Evolutionary conservation across 257 asterid genomes (phyloP).

Genomic region (Plantago elongata): DNA sequence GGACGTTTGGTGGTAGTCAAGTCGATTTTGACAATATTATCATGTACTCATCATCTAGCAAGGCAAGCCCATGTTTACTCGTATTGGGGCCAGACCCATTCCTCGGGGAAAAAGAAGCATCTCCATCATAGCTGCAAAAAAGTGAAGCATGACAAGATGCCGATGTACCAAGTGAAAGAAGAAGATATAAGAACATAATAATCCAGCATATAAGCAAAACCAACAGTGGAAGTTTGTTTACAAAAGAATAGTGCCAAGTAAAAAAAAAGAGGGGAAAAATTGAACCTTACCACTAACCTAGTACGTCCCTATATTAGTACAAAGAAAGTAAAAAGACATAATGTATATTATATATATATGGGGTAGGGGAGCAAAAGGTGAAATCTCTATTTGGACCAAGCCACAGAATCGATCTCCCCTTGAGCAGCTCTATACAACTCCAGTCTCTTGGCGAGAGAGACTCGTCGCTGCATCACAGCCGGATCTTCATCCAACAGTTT

Average conservation of each 20-base stretch:
- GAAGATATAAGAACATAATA: background rate
- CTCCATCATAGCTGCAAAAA: too few species aligned
- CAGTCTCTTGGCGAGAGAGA: slow-evolving; percentile 76
- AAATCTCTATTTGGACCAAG: slow-evolving; percentile 72
- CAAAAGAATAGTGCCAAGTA: background rate
- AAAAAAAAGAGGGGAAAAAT: background rate
- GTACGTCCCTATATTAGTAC: too few species aligned
- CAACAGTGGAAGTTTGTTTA: background rate
- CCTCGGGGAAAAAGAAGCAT: too few species aligned
- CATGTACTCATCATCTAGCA: too few species aligned
- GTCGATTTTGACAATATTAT: too few species aligned
- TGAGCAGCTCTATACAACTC: slow-evolving; percentile 96
- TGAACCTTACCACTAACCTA: background rate
- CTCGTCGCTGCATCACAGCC: slow-evolving; percentile 77
- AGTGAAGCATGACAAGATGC: too few species aligned
- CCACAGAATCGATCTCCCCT: slow-evolving; percentile 88
- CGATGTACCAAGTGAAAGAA: background rate
- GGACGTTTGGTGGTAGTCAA: too few species aligned
- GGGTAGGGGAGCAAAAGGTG: background rate
- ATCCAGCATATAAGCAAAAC: background rate
- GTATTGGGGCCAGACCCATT: too few species aligned
- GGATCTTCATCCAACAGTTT: slow-evolving; percentile 94
- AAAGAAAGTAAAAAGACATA: too few species aligned
- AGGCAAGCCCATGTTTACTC: too few species aligned
- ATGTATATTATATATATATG: too few species aligned